phyloP scores from a whole-genome alignment of 106 monocot genomes.

The Allium sativum region DNA sequence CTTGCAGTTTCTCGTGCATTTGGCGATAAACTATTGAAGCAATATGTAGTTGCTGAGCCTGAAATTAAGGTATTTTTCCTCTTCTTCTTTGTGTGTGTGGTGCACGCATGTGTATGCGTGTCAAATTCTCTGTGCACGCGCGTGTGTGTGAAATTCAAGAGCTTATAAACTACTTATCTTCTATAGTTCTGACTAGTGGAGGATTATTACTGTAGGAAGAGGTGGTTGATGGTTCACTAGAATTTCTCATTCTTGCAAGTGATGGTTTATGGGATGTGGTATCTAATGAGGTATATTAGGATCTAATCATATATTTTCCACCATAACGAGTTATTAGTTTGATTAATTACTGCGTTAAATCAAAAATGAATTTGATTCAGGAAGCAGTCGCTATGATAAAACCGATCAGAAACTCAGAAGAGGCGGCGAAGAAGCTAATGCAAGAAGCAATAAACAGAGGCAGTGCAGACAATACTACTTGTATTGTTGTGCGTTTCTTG shows the following conservation, averaged over 20 bases:
- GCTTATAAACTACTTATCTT: no score
- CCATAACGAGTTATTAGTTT: no score
- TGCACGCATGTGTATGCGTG: no score
- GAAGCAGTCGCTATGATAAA: slow-evolving; percentile 23
- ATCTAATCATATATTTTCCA: no score
- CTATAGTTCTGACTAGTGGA: no score
- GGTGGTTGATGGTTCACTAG: slow-evolving; percentile 72
- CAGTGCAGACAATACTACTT: slow-evolving; percentile 20
- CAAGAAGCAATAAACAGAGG: slow-evolving; percentile 20
- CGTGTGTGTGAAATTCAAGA: no score
- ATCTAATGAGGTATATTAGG: slow-evolving; percentile 47
- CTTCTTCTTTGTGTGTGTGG: no score
- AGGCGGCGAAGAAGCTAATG: slow-evolving; percentile 16
- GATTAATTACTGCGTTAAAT: neutral
- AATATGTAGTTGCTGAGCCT: slow-evolving; percentile 57
- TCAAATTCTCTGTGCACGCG: no score
- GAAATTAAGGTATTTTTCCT: slow-evolving; percentile 40
- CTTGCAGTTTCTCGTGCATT: slow-evolving; percentile 70
- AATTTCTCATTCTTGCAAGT: slow-evolving; percentile 94
- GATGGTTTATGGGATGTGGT: slow-evolving; percentile 98
- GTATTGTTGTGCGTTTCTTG: slow-evolving; percentile 18
- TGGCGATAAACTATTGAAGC: slow-evolving; percentile 50
- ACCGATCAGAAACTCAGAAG: slow-evolving; percentile 15
- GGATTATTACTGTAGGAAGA: slow-evolving; percentile 40
- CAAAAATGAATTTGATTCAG: slow-evolving; percentile 1